Base-by-base conservation (phyloP, 768 basidiomycete genomes). In the Candolleomyces aberdarensis region DNA sequence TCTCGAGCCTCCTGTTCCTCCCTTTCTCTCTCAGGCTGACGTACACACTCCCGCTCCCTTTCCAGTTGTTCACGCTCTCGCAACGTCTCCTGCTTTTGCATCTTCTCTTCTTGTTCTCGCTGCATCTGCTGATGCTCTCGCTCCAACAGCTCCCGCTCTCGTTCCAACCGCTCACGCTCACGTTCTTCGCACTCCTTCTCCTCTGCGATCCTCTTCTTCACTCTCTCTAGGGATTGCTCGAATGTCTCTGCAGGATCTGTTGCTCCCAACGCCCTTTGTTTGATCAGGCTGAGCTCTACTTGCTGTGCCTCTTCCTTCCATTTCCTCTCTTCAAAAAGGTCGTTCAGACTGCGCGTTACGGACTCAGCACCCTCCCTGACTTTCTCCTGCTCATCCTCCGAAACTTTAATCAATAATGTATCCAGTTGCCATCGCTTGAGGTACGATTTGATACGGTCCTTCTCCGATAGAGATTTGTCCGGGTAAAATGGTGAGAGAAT, bases 341-440 rank as follows among this genome's bases (percentile, higher is more conserved):
- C 86, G 72, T 88, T 91, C 59, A 93, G 78, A 70, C 78, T 82
- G 64, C 91, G 78, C 53, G 84, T 86, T 55, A 94, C 91, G 26
- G 74, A 73, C 29, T 89, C 90, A 1, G 88, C 88, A n/a, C 86
- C 91, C 60, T 83, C 80, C 72, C 83, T 82, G 53, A 93, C 89
- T 67, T 72, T 82, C 67, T 85, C 89, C 69, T 78, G 80, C 62
- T 92, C 88, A 39, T 70, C 77, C 62, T 86, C 85, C 53, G 76
- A 72, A 53, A 92, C 88, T 71, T 85, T 85, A 10, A 80, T 75
- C 68, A 92, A 70, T 57, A 83, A 74, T 70, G 87, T 85, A 40
- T 93, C 91, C 4, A 91, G 91, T 72, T 93, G 91, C 91, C 90
- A 93, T 63, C 80, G 75, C 71, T 83, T 81, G 65, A 93, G 80